These are phyloP conservation scores for Colletotrichum eremochloae DNA, from an alignment of 2,329 filamentous ascomycete genomes.

Conservation along the genomic window DNA sequence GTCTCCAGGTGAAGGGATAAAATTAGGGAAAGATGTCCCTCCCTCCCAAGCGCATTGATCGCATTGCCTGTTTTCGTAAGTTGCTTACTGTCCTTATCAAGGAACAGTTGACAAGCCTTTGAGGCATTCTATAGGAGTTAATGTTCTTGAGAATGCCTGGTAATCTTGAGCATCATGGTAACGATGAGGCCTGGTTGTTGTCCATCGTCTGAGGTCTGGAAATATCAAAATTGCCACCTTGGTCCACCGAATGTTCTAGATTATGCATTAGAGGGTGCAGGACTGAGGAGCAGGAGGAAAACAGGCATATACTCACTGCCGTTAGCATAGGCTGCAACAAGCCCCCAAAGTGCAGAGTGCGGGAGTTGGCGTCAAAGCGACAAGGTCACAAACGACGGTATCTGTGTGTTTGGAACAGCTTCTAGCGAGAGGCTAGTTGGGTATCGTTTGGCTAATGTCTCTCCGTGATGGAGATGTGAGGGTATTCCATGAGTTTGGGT, in stretches of 20 bases:
- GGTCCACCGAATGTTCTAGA: neutral
- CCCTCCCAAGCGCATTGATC: too few species aligned
- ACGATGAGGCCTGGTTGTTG: neutral
- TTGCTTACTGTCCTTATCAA: neutral
- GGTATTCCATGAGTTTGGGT: neutral
- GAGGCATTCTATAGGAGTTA: too few species aligned
- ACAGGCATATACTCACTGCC: neutral
- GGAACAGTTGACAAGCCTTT: neutral
- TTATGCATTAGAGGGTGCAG: neutral
- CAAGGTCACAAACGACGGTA: neutral
- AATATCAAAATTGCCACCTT: neutral
- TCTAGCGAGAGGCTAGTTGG: neutral
- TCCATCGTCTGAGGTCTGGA: neutral
- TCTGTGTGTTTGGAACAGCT: neutral
- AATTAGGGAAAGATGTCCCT: neutral
- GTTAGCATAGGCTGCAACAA: neutral
- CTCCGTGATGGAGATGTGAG: neutral
- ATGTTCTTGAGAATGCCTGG: too few species aligned
- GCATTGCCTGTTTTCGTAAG: neutral
- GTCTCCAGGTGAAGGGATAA: neutral
- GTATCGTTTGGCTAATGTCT: neutral
- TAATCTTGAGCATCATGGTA: neutral
- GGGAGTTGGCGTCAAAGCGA: neutral
- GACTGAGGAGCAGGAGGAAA: neutral
- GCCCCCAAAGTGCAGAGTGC: neutral